Conservation (phyloP, 2,329 filamentous ascomycete genomes). For the Lasiodiplodia theobromae region DNA sequence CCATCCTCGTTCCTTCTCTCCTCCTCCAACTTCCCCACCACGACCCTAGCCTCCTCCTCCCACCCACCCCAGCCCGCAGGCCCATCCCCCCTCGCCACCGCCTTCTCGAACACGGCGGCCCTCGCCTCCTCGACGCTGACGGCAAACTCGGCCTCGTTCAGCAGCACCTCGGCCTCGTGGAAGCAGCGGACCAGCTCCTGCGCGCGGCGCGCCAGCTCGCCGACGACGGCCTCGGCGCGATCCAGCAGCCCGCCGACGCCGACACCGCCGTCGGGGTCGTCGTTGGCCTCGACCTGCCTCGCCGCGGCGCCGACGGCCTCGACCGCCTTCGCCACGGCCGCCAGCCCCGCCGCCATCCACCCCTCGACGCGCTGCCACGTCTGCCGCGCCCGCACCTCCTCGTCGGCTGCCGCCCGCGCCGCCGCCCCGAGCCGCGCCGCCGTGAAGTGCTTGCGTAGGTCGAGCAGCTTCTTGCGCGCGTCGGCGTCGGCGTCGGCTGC, state of each 20-base stretch:
- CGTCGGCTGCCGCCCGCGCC: constrained; percentile 42
- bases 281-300: constrained; percentile 30
- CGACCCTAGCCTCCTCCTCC: not conserved
- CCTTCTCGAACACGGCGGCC: constrained; percentile 2
- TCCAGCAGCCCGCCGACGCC: not conserved
- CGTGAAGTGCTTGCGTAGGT: constrained; percentile 43
- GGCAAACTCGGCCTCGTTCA: constrained; percentile 22
- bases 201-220: not conserved
- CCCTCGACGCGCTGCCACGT: constrained; percentile 51
- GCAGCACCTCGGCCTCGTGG: constrained; percentile 12
- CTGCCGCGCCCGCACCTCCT: constrained; percentile 42
- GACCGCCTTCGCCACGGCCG: constrained; percentile 43
- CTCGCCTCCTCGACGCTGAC: constrained; percentile 1
- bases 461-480: constrained; percentile 43
- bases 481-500: constrained; percentile 41
- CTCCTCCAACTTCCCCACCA: constrained; percentile 6
- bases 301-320: constrained; percentile 53
- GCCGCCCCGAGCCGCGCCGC: constrained; percentile 50
- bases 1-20: constrained; percentile 16
- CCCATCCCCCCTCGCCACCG: not conserved
- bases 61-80: not conserved
- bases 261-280: not conserved
- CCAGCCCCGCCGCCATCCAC: constrained; percentile 1
- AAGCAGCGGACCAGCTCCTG: not conserved
- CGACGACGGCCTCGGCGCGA: not conserved